phyloP scores from a whole-genome alignment of 2,329 filamentous ascomycete genomes.

The Xylariomycetidae sp. region DNA sequence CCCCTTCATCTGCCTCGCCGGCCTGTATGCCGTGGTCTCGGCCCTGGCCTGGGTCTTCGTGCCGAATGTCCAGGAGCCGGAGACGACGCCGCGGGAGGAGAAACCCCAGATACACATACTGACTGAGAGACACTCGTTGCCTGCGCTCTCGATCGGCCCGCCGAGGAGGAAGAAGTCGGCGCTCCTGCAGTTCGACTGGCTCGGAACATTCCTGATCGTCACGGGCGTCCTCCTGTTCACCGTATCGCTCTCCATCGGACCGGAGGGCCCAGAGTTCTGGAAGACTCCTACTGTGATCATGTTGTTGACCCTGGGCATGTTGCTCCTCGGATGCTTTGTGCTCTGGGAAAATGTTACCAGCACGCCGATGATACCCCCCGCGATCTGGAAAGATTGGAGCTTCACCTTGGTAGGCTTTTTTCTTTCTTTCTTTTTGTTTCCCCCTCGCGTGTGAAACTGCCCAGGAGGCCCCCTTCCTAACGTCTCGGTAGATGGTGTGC shows the following conservation, averaged over 20 bases:
- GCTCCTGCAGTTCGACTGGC: constrained; percentile 26
- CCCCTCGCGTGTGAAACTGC: too few species aligned
- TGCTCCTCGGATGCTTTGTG: constrained; percentile 26
- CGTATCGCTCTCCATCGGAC: constrained; percentile 27
- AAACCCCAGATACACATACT: constrained; percentile 14
- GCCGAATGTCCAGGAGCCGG: constrained; percentile 21
- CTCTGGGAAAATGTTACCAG: constrained; percentile 27
- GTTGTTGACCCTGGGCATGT: constrained; percentile 23
- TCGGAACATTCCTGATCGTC: constrained; percentile 23
- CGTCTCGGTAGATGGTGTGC: constrained; percentile 17
- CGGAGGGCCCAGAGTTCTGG: constrained; percentile 26
- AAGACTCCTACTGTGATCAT: constrained; percentile 29
- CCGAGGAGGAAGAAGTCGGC: constrained; percentile 10
- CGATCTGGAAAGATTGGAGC: constrained; percentile 23
- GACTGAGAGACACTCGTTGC: constrained; percentile 14
- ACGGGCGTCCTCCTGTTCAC: constrained; percentile 26
- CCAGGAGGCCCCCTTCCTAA: too few species aligned
- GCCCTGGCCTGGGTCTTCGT: constrained; percentile 23
- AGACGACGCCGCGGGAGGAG: constrained; percentile 7
- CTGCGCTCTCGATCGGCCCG: constrained; percentile 14
- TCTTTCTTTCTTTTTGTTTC: too few species aligned
- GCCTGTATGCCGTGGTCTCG: constrained; percentile 21
- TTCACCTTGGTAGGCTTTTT: constrained; percentile 25
- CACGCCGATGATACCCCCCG: constrained; percentile 28
- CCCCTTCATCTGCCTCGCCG: constrained; percentile 25